Evolutionary conservation across 805 yeast species (phyloP).

Genomic region (Blastobotrys peoriensis): DNA sequence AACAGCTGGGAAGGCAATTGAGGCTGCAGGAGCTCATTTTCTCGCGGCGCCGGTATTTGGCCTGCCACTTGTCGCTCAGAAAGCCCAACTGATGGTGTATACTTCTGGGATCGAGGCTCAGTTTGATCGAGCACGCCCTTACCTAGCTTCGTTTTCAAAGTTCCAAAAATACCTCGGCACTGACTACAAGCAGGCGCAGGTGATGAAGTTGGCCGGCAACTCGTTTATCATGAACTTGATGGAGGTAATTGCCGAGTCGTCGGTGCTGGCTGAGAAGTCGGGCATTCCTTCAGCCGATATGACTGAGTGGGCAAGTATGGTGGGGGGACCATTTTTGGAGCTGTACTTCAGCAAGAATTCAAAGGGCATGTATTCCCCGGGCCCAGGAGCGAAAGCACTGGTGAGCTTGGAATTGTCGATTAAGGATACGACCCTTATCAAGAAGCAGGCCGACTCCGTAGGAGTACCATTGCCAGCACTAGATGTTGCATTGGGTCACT

Average conservation of each 20-base stretch:
- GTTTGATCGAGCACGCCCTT: conserved; percentile 20
- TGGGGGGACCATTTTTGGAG: conserved; percentile 16
- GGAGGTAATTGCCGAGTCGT: conserved; percentile 15
- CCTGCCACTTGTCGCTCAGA: conserved; percentile 24
- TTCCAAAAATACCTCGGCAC: conserved; percentile 18
- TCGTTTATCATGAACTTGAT: conserved; percentile 25
- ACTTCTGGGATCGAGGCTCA: conserved; percentile 22
- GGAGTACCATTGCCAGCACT: conserved; percentile 10
- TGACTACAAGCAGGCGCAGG: conserved; percentile 21
- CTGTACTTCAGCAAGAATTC: conserved; percentile 17
- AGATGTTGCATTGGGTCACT: conserved; percentile 19
- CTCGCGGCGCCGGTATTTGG: conserved; percentile 28
- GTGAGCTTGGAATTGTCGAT: conserved; percentile 22
- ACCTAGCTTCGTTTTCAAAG: conserved; percentile 24
- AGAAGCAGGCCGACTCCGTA: conserved; percentile 12
- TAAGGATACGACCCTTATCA: conserved; percentile 19
- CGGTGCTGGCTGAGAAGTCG: conserved; percentile 23
- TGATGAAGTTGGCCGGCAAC: conserved; percentile 26
- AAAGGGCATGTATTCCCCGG: conserved; percentile 16
- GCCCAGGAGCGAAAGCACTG: conserved; percentile 18
- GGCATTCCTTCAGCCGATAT: conserved; percentile 20
- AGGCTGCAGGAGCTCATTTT: conserved; percentile 19
- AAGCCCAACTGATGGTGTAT: conserved; percentile 18
- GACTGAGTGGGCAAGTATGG: conserved; percentile 15
- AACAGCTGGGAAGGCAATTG: conserved; percentile 2